Base-by-base conservation (phyloP, 805 yeast species). In the Wickerhamiella brachini region DNA sequence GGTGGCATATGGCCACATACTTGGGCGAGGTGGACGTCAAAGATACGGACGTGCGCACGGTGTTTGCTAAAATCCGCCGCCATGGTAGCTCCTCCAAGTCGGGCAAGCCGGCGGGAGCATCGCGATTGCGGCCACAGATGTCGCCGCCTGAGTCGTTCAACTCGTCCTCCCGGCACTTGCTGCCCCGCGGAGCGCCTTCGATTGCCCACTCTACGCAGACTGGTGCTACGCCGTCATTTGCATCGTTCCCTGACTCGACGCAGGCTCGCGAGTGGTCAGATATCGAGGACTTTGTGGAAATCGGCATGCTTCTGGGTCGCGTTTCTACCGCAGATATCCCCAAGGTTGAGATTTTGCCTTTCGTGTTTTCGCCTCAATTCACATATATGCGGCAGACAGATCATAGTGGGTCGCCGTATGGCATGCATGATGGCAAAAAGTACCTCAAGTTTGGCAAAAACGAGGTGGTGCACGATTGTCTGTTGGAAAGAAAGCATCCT, bases 221-320 rank as follows among this genome's bases (percentile, higher is more conserved):
- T 15, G 21, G 21, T 10, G 21, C 39, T 17, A 18, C 47, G 22
- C 29, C 38, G n/a, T 29, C 39, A n/a, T 26, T 29, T 18, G 39
- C 37, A 23, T 20, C 24, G 24, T 13, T 20, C 24, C 39, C 39
- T n/a, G 39, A 45, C 17, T 17, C 23, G 17, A 12, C 23, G 3
- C 23, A 23, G 29, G n/a, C 23, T 4, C 46, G 24, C 34, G 60
- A 67, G 2, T 88, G 96, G 96, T 70, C 78, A 47, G 94, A 87
- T 59, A 66, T 71, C 21, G 83, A 83, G 52, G 96, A 88, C 62
- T 88, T 77, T 57, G 68, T 77, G 10, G 96, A 88, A 57, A 61
- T 87, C 44, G 85, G 83, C 53, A 58, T 60, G 37, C 56, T 57
- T 13, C 48, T 56, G 8, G 55, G 56, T 20, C 54, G 55, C 5